phyloP scores from a whole-genome alignment of 2,329 filamentous ascomycete species.

The Alternaria novae-zelandiae region DNA sequence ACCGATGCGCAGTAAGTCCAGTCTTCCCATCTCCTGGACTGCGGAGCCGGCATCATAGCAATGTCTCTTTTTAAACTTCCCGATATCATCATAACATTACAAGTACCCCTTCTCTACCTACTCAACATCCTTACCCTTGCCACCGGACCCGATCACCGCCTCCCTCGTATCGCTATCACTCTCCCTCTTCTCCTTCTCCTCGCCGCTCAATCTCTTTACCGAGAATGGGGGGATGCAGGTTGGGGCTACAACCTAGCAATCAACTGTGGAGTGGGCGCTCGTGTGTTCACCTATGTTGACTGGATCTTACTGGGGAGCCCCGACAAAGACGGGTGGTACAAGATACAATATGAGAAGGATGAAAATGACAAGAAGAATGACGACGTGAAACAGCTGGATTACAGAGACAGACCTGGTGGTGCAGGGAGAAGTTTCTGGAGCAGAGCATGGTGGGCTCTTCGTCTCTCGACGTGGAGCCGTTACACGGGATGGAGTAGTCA shows the following conservation, averaged over 20 bases:
- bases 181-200: constrained; percentile 25
- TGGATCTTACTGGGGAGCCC: constrained; percentile 29
- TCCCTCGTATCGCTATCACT: constrained; percentile 14
- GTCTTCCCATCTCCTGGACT: background rate
- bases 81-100: constrained; percentile 7
- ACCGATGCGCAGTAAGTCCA: background rate
- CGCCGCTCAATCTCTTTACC: constrained; percentile 22
- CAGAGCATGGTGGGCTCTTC: constrained; percentile 31
- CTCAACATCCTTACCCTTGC: constrained; percentile 24
- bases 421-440: constrained; percentile 11
- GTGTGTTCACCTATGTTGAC: constrained; percentile 24
- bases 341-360: constrained; percentile 16
- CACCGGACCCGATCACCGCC: constrained; percentile 9
- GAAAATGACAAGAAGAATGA: background rate
- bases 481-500: constrained; percentile 37
- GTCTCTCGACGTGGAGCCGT: constrained; percentile 21
- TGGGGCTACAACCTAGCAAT: constrained; percentile 25
- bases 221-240: constrained; percentile 6
- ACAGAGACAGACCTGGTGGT: background rate
- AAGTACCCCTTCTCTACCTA: constrained; percentile 21
- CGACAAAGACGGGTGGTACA: constrained; percentile 34
- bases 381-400: background rate
- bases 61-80: constrained; percentile 13
- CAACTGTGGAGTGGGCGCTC: constrained; percentile 10
- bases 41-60: background rate